Percentiles rank a stretch among this genome's conserved stretches.
These are phyloP conservation scores for Castanea sativa DNA, from an alignment of 306 rosid species.

Conservation along the genomic window DNA sequence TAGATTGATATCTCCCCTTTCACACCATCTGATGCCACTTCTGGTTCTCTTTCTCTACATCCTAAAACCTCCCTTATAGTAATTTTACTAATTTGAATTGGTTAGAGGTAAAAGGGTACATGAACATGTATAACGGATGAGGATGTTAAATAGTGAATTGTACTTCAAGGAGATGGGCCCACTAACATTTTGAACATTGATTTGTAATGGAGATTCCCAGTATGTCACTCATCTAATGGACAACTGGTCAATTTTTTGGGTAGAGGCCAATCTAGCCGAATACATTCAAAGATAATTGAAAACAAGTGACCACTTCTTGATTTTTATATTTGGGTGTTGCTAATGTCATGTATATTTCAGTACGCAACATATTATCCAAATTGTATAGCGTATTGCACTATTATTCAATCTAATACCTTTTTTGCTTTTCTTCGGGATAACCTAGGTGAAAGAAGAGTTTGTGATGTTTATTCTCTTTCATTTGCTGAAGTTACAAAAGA, in stretches of 20 bases:
- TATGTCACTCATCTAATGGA: background rate
- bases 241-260: background rate
- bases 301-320: no score
- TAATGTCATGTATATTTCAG: no score
- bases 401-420: no score
- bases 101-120: conserved; percentile 25
- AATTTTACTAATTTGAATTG: conserved; percentile 16
- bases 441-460: no score
- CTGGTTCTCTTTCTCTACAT: conserved; percentile 12
- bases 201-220: conserved; percentile 4
- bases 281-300: no score
- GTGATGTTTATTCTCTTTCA: no score
- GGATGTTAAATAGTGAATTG: conserved; percentile 21
- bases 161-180: conserved; percentile 2
- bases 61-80: conserved; percentile 11
- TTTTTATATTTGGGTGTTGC: no score
- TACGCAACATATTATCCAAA: no score
- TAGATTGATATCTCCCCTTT: background rate
- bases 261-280: no score
- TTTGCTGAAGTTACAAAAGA: no score
- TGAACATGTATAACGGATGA: conserved; percentile 24
- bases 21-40: background rate
- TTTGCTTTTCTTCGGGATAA: no score
- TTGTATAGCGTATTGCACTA: no score
- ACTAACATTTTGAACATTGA: conserved; percentile 5